Conservation (phyloP, 345 rosid species). For the Barbarea vulgaris region DNA sequence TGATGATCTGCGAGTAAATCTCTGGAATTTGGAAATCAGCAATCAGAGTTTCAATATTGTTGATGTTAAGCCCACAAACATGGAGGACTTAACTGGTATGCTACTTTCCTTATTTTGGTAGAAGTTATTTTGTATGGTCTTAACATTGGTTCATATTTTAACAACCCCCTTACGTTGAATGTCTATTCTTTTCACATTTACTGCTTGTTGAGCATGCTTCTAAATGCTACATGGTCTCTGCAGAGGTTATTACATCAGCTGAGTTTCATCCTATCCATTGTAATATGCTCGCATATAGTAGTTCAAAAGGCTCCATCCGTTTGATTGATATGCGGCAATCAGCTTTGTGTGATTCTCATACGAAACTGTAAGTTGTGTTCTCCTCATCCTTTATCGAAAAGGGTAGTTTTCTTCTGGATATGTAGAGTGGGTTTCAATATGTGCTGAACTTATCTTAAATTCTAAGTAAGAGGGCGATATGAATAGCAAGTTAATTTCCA, state of each 20-base stretch:
- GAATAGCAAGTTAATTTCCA: not conserved
- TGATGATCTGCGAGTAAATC: slow-evolving; percentile 97
- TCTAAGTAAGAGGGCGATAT: slow-evolving; percentile 10
- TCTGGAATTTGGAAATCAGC: slow-evolving; percentile 99
- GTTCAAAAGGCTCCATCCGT: slow-evolving; percentile 98
- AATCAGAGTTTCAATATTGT: slow-evolving; percentile 95
- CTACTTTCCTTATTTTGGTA: not conserved
- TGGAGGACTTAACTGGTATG: slow-evolving; percentile 99
- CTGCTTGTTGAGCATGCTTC: slow-evolving; percentile 21
- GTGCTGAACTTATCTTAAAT: not conserved
- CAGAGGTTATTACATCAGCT: slow-evolving; percentile 99
- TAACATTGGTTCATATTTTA: not conserved
- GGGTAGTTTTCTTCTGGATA: not conserved
- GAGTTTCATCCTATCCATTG: slow-evolving; percentile 98
- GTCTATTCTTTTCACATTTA: not conserved
- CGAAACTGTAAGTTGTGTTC: slow-evolving; percentile 72
- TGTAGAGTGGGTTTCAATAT: not conserved
- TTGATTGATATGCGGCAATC: slow-evolving; percentile 98
- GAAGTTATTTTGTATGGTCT: not conserved
- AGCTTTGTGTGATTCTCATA: slow-evolving; percentile 96
- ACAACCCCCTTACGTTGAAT: not conserved
- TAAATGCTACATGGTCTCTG: slow-evolving; percentile 35
- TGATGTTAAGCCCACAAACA: slow-evolving; percentile 98
- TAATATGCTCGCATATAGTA: slow-evolving; percentile 94
- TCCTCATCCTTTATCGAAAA: slow-evolving; percentile 4